Conservation (phyloP, 1,139 yeast species). For the Saccharomyces pastorianus region DNA sequence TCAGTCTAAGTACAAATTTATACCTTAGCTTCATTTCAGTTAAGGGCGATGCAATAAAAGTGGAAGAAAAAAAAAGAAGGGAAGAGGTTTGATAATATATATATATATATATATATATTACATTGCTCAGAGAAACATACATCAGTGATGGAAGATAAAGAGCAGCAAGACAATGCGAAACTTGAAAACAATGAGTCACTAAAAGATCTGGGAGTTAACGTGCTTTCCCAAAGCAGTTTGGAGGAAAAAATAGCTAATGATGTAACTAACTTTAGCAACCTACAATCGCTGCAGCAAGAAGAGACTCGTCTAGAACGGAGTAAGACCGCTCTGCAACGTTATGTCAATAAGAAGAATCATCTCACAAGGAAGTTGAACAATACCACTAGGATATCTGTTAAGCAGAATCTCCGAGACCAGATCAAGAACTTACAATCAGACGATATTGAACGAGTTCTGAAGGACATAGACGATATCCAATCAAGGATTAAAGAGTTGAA, state of each 20-base stretch:
- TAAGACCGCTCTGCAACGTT: constrained; percentile 38
- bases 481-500: constrained; percentile 39
- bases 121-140: neutral
- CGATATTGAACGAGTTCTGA: constrained; percentile 46
- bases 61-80: neutral
- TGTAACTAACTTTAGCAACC: constrained; percentile 56
- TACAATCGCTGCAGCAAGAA: constrained; percentile 67
- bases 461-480: constrained; percentile 61
- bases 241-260: constrained; percentile 62
- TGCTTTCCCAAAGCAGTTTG: constrained; percentile 68
- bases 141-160: neutral
- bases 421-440: constrained; percentile 43
- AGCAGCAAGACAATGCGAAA: neutral
- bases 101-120: neutral
- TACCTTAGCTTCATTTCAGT: neutral
- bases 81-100: neutral
- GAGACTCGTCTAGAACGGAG: constrained; percentile 65
- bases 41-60: neutral
- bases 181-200: neutral
- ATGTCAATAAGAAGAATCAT: constrained; percentile 37
- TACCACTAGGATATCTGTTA: constrained; percentile 61
- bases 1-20: neutral
- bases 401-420: constrained; percentile 48
- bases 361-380: constrained; percentile 44
- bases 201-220: constrained; percentile 37